Base-by-base conservation (phyloP, 345 rosid species). In the Populus tremula region DNA sequence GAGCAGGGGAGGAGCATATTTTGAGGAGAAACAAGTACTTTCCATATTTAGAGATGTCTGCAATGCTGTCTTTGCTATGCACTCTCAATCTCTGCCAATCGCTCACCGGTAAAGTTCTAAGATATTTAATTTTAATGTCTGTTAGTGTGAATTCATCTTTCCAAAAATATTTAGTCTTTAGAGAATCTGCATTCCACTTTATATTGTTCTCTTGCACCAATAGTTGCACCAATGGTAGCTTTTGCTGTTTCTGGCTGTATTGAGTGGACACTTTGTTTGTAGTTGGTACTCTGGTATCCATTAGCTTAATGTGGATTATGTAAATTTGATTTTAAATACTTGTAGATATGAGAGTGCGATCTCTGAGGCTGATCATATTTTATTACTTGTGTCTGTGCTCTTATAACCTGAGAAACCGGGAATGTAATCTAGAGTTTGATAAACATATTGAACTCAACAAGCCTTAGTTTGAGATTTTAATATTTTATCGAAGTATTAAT, bases 11-110 rank as follows among this genome's bases (percentile, higher is more conserved):
- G 83, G 90, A 73, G 97, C 88, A 67, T 90, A 86, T 82, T 94
- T 89, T 78, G 97, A 94, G 77, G 98, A 96, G 87, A 91, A 91
- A 82, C 97, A 94, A 86, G 89, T 83, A 72, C 91, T 91, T 73
- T 43, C 75, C 29, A 86, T 96, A 45, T 91, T 94, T 77, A 91
- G 95, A 86, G 97, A 96, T 84, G 89, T 90, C 49, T 96, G 98
- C 54, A 94, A 94, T 84, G 98, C 98, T 20, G 97, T 96, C 67
- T 96, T 87, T 82, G 98, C 97, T 2, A 90, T 96, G 99, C 99
- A 96, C 81, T 88, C 89, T 77, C 98, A 89, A 70, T 85, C 93
- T 49, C 98, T 97, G 21, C 96, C 97, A 16, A 82, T 94, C 73
- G 99, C 99, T 72, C 99, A 96, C 84, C 87, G 99, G 99, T 96